phyloP scores from a whole-genome alignment of 2,329 filamentous ascomycete genomes.

The Whalleya microplaca region DNA sequence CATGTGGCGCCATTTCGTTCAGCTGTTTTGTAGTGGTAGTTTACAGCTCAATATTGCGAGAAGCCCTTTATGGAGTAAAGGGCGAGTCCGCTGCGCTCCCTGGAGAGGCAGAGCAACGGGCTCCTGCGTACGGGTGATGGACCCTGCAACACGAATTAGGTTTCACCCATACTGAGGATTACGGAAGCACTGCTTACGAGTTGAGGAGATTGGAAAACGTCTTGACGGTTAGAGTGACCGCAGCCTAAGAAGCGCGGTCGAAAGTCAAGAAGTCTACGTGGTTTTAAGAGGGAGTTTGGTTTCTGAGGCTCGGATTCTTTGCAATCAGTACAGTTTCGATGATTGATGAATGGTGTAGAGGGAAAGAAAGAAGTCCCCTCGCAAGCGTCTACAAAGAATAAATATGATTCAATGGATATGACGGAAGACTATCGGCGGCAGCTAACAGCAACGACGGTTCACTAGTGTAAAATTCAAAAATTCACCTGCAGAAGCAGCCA shows the following conservation, averaged over 20 bases:
- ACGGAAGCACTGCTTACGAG: constrained; percentile 68
- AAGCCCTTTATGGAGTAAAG: constrained; percentile 57
- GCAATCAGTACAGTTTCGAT: background rate
- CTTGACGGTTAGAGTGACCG: constrained; percentile 74
- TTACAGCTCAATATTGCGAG: constrained; percentile 33
- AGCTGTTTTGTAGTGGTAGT: constrained; percentile 20
- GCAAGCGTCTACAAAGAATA: background rate
- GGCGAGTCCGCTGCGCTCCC: constrained; percentile 77
- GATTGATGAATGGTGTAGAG: background rate
- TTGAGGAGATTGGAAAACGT: constrained; percentile 99
- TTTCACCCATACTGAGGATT: constrained; percentile 5
- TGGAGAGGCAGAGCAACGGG: constrained; percentile 88
- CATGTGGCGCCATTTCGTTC: constrained; percentile 88
- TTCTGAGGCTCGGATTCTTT: background rate
- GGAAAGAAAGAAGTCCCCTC: background rate
- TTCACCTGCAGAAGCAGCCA: background rate
- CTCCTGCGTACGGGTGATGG: constrained; percentile 96
- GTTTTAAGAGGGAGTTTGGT: background rate
- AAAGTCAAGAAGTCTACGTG: constrained; percentile 20
- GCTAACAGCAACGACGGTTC: background rate
- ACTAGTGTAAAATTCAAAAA: background rate
- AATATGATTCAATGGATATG: background rate
- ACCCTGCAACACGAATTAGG: constrained; percentile 56
- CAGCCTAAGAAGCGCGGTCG: constrained; percentile 61
- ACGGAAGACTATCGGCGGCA: background rate